phyloP scores from a whole-genome alignment of 2,329 filamentous ascomycete species.

The Scytalidium sp. region DNA sequence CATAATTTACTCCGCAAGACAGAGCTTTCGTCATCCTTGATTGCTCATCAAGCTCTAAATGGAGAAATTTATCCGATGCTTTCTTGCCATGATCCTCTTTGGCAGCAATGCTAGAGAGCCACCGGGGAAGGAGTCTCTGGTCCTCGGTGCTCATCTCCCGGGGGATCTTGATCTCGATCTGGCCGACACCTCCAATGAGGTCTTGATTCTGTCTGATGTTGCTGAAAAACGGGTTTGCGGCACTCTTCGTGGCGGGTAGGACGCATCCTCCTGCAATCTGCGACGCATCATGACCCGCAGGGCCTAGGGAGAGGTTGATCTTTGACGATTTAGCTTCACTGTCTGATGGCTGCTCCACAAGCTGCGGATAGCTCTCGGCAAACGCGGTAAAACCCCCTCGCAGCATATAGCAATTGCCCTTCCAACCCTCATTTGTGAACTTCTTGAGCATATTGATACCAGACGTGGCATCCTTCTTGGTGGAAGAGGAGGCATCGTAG shows the following conservation, averaged over 20 bases:
- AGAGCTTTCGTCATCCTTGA: constrained; percentile 87
- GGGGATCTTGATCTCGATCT: constrained; percentile 64
- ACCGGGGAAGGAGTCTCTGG: constrained; percentile 59
- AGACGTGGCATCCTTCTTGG: constrained; percentile 75
- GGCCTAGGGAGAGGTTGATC: constrained; percentile 48
- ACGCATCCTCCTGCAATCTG: constrained; percentile 88
- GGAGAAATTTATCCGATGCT: constrained; percentile 79
- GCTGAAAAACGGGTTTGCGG: constrained; percentile 85
- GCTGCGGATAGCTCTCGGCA: constrained; percentile 59
- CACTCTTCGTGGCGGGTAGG: constrained; percentile 67
- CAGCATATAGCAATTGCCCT: constrained; percentile 70
- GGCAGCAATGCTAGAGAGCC: constrained; percentile 70
- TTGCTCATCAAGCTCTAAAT: constrained; percentile 82
- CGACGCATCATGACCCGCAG: constrained; percentile 49
- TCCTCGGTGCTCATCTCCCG: constrained; percentile 42
- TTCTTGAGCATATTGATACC: constrained; percentile 91
- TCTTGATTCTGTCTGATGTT: constrained; percentile 98
- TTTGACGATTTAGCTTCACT: constrained; percentile 33
- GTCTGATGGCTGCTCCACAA: constrained; percentile 52
- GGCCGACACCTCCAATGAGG: constrained; percentile 86
- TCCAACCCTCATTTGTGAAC: constrained; percentile 81
- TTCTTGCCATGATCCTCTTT: constrained; percentile 70
- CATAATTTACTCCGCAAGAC: constrained; percentile 56
- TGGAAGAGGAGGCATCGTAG: constrained; percentile 76
- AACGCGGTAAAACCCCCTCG: constrained; percentile 81